Evolutionary conservation across 345 rosid genomes (phyloP), one percentile per base, ranked within the genome.

Genomic region (Gossypium raimondii): DNA sequence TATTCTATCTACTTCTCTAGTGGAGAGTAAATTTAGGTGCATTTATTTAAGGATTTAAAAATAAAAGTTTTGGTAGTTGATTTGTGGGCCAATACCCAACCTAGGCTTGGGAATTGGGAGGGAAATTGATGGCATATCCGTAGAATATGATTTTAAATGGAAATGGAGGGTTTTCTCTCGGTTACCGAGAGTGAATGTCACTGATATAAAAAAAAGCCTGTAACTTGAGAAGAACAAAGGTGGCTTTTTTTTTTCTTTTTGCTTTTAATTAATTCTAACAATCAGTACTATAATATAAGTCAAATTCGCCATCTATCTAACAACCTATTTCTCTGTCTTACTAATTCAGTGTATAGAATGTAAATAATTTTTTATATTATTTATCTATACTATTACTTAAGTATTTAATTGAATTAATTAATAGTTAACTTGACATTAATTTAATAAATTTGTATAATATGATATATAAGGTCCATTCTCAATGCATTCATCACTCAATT

Each of bases 141-240:
- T n/a, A 67, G n/a, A 1, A 25, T 48, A 18, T 34, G 41, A 45
- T 47, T 68, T 68, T 51, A 48, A 68, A 68, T 25, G 58, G 58
- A 25, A 50, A 50, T 68, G 58, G 72, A 14, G 72, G 72, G 72
- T 8, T 56, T 67, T 68, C 72, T 68, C 72, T 68, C 14, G 58
- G 72, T 24, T 24, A 24, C 41, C 20, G 58, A 48, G 72, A 8
- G 18, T 24, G 12, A 3, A 1, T 13, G 1, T 55, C 56, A 5
- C 41, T 34, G 41, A 34, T 34, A 5, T 34, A 5, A 4, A 34
- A 34, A 34, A 63, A 63, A 34, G 48, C 47, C 22, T 16, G 20
- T 7, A 9, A 6, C 65, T 47, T 47, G 4, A 47, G 51, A 25
- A 24, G 27, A 5, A 24, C 7, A 25, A 11, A 24, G 51, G 51